Base-by-base conservation (phyloP, 1,284 basidiomycete genomes). In the Paramarasmius palmivorus region DNA sequence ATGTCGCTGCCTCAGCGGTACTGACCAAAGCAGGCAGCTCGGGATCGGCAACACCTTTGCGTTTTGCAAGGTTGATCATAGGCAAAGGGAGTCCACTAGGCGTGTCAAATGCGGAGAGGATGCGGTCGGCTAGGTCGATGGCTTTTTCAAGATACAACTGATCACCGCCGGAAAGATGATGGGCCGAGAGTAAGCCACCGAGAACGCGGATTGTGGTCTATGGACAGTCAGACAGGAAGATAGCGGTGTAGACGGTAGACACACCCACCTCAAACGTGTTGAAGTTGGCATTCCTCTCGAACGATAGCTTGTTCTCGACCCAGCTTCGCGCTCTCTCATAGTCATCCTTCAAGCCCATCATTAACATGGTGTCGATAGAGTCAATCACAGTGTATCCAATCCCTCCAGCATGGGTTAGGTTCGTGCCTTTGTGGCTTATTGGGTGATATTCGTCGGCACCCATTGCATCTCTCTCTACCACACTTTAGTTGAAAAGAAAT, bases 391-490 rank as follows among this genome's bases (percentile, higher is more conserved):
- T 92, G 67, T 93, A 95, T 10, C 93, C 94, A 51, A 96, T 88
- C 3, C 91, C 90, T 14, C 89, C 89, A 0, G 83, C 83, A 4
- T 69, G 57, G 0, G 88, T 87, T 17, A 95, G 77, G 67, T 95
- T 93, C 2, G 81, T 79, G 1, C 93, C 94, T n/a, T 70, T 71
- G 53, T 77, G 78, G 46, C 81, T 82, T 20, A 96, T 78, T 0
- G 94, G 93, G 63, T 95, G 91, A 61, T 92, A 94, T 67, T 95
- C 92, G 69, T 96, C 94, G 53, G 77, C 78, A 1, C 94, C 93
- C 84, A 92, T 93, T 0, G 93, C 93, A 68, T 95, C 85, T 50
- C 83, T 76, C 72, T 93, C 92, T 92, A 74, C 25, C 29, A 37
- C 6, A 46, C 9, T 25, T 19, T 55, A 19, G 14, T 23, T 19